Conservation (phyloP, 2,329 filamentous ascomycete genomes). For the Aspergillus puulaauensis region DNA sequence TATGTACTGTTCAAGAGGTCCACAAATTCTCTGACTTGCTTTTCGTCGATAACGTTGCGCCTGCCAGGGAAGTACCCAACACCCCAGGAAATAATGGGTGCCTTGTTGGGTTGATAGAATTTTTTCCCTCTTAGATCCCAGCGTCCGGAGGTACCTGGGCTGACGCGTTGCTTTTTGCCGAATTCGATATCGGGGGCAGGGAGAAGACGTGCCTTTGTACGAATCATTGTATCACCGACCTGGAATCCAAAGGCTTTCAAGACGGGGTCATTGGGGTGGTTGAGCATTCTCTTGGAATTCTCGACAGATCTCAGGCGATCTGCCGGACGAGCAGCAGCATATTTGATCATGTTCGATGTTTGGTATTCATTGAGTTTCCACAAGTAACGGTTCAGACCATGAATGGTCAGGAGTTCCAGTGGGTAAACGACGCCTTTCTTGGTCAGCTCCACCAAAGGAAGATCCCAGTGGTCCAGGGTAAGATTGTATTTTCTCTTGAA, state of each 20-base stretch:
- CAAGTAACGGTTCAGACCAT: conserved; percentile 57
- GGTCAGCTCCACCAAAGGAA: conserved; percentile 61
- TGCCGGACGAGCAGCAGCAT: conserved; percentile 75
- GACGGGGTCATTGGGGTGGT: conserved; percentile 68
- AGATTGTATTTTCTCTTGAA: conserved; percentile 54
- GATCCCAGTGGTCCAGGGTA: conserved; percentile 42
- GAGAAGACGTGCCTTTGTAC: conserved; percentile 69
- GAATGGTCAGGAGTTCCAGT: conserved; percentile 55
- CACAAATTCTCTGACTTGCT: conserved; percentile 54
- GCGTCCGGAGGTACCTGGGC: conserved; percentile 68
- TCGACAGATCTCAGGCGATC: conserved; percentile 69
- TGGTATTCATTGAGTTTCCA: conserved; percentile 61
- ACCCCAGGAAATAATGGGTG: conserved; percentile 70
- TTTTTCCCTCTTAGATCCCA: conserved; percentile 86
- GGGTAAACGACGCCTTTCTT: conserved; percentile 55
- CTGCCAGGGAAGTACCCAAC: conserved; percentile 65
- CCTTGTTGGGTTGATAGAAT: conserved; percentile 66
- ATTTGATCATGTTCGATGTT: conserved; percentile 87
- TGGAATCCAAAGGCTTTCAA: conserved; percentile 72
- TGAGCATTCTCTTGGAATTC: conserved; percentile 64
- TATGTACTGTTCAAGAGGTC: conserved; percentile 63
- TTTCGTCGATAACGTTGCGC: conserved; percentile 46
- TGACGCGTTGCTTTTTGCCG: conserved; percentile 51
- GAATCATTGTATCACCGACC: conserved; percentile 64
- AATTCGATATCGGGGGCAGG: conserved; percentile 71